phyloP scores from a whole-genome alignment of 495 filamentous ascomycete species.

The Penicillium fimorum region DNA sequence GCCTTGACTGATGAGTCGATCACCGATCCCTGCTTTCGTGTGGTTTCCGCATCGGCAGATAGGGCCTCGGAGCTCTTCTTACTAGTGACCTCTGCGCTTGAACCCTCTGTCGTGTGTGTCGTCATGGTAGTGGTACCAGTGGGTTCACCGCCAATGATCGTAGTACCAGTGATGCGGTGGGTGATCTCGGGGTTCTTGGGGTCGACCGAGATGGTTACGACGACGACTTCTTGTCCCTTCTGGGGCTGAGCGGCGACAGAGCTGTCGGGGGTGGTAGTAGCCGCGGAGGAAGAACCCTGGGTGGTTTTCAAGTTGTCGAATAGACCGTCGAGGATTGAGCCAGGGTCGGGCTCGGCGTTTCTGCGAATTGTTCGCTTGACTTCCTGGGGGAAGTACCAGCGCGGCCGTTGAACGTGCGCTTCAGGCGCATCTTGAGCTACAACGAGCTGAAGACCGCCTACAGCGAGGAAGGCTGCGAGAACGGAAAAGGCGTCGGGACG shows the following conservation, averaged over 20 bases:
- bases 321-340: slow-evolving; percentile 3
- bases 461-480: slow-evolving; percentile 34
- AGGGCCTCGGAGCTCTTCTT: slow-evolving; percentile 7
- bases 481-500: slow-evolving; percentile 28
- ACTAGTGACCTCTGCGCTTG: slow-evolving; percentile 8
- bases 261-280: slow-evolving; percentile 1
- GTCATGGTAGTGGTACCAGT: slow-evolving; percentile 15
- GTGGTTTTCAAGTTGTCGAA: background rate
- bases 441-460: slow-evolving; percentile 38
- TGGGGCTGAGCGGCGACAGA: background rate
- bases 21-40: slow-evolving; percentile 5
- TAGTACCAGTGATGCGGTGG: slow-evolving; percentile 17
- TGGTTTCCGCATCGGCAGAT: slow-evolving; percentile 14
- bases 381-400: slow-evolving; percentile 48
- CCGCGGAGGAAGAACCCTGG: slow-evolving; percentile 7
- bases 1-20: slow-evolving; percentile 2
- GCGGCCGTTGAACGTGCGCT: slow-evolving; percentile 38
- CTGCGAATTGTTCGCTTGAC: slow-evolving; percentile 43
- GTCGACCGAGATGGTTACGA: slow-evolving; percentile 23
- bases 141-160: slow-evolving; percentile 23
- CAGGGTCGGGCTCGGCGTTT: slow-evolving; percentile 10
- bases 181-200: slow-evolving; percentile 14
- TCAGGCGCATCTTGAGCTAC: slow-evolving; percentile 34
- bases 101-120: slow-evolving; percentile 11
- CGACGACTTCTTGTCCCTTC: slow-evolving; percentile 21